Conservation (phyloP, 169 alveolate species). For the Eimeria nieschulzi region DNA sequence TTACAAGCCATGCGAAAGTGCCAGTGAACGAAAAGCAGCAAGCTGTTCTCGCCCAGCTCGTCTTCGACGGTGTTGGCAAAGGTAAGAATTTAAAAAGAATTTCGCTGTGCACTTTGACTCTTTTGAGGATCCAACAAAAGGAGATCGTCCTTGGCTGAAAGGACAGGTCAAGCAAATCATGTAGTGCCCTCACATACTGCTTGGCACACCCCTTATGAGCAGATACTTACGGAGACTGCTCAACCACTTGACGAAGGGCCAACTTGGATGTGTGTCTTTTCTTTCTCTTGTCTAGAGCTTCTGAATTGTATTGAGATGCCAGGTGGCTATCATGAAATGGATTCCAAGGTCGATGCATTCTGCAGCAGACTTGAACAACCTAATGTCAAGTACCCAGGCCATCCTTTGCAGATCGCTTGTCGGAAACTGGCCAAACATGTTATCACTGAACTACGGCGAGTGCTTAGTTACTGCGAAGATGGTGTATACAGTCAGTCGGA, state of each 20-base stretch:
- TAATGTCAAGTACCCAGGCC: conserved; percentile 4
- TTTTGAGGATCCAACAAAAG: not conserved
- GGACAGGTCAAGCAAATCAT: not conserved
- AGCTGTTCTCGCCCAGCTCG: too few relatives aligned
- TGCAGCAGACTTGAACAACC: not conserved
- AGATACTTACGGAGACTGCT: not conserved
- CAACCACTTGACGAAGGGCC: not conserved
- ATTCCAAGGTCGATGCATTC: not conserved
- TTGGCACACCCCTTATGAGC: not conserved
- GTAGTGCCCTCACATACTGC: not conserved
- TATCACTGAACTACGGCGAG: conserved; percentile 5
- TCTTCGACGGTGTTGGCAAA: too few relatives aligned
- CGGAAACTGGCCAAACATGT: conserved; percentile 37
- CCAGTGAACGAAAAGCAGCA: not conserved
- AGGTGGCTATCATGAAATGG: conserved; percentile 46
- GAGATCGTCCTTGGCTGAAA: not conserved
- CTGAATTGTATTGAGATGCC: conserved; percentile 49
- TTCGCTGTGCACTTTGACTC: not conserved
- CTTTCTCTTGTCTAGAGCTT: conserved; percentile 6
- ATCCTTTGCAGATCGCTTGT: conserved; percentile 48
- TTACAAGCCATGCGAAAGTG: not conserved
- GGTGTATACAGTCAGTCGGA: conserved; percentile 22
- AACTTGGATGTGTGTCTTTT: not conserved
- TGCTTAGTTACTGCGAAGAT: not conserved
- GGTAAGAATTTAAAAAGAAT: too few relatives aligned